Evolutionary conservation across 2,329 filamentous ascomycete genomes (phyloP), one percentile per base, ranked within the genome.

Genomic region (Emydomyces testavorans): DNA sequence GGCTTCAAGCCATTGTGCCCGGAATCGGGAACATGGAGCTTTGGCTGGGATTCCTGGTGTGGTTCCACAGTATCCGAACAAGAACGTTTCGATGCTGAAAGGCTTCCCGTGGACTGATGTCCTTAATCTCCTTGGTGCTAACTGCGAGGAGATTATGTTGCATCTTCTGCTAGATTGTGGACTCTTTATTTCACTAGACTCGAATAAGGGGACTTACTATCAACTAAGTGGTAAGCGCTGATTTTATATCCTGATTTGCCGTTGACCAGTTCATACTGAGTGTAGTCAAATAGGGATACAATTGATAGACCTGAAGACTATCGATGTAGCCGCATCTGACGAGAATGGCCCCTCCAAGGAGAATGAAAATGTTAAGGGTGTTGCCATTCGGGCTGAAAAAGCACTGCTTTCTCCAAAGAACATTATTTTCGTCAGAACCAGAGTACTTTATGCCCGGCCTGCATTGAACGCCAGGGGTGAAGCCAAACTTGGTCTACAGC

Each of bases 391-490:
- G 23, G 21, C 32, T 13, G 10, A 24, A 21, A 26, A 46, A 20
- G 40, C 23, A 54, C 13, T 29, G 26, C 32, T 35, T 46, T 15
- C 57, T 56, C 61, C 62, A 3, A 76, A 75, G 34, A 76, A 79
- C 13, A 87, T 96, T 49, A 68, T 71, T 1, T 83, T 98, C 58
- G 78, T 89, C 39, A 80, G 89, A 51, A 87, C 78, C 59, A 79
- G 87, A 16, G 93, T 95, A 72, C 73, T 96, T 42, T 96, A 95
- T 65, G 83, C 85, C 18, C 80, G 79, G 56, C 78, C 87, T 16
- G 74, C 77, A 1, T 69, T 89, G 24, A 90, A 83, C 57, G 71
- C 78, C 2, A 77, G 76, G 55, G 82, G 83, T 2, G 65, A 72
- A 6, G 75, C 92, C 6, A 75, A 78, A 15, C 82, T 84, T 61